phyloP scores from a whole-genome alignment of 1,284 basidiomycete species.

The Stygiomarasmius scandens region DNA sequence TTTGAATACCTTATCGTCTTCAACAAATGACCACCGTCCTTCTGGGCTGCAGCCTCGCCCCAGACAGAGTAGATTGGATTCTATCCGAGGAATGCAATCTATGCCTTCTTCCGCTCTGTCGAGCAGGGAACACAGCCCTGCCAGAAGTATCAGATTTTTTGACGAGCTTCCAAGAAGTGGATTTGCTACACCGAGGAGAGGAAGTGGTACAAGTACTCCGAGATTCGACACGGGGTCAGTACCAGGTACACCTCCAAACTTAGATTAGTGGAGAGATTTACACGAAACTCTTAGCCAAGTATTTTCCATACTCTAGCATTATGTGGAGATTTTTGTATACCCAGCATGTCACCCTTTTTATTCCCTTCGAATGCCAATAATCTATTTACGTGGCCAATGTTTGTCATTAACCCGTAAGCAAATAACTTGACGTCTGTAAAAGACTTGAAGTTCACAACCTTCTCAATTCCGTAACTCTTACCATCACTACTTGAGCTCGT shows the following conservation, averaged over 20 bases:
- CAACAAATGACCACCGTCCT: background rate
- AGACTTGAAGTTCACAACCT: too few relatives aligned
- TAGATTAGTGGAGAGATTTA: too few relatives aligned
- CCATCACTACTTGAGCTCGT: too few relatives aligned
- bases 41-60: background rate
- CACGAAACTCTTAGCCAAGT: too few relatives aligned
- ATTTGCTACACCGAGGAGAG: conserved; percentile 1
- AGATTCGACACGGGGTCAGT: background rate
- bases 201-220: background rate
- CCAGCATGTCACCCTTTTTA: too few relatives aligned
- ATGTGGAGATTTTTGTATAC: too few relatives aligned
- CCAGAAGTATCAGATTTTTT: conserved; percentile 14
- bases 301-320: too few relatives aligned
- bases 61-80: conserved; percentile 11
- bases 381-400: too few relatives aligned
- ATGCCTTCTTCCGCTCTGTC: conserved; percentile 1
- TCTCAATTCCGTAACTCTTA: too few relatives aligned
- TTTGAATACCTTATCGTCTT: background rate
- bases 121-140: conserved; percentile 14
- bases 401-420: too few relatives aligned
- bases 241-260: background rate
- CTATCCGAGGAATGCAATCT: conserved; percentile 3
- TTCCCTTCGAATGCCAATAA: too few relatives aligned
- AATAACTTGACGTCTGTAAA: too few relatives aligned
- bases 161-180: conserved; percentile 11